These are phyloP conservation scores for Eremochloa ophiuroides DNA, from an alignment of 176 grass and related monocot species.

Conservation along the genomic window DNA sequence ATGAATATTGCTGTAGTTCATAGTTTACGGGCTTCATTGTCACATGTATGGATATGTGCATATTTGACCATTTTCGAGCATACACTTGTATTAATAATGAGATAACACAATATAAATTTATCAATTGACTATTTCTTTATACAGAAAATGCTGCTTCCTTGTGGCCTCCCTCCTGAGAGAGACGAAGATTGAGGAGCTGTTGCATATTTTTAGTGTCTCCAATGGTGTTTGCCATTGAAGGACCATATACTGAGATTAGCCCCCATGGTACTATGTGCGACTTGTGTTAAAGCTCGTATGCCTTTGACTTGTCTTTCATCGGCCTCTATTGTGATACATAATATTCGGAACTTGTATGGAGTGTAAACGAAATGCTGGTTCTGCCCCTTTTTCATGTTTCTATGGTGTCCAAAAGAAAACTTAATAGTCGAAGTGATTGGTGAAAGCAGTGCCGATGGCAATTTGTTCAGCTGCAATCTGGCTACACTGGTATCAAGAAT, in stretches of 20 bases:
- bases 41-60: too few relatives aligned
- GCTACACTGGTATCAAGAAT: too few relatives aligned
- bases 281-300: background rate
- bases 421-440: too few relatives aligned
- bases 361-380: too few relatives aligned
- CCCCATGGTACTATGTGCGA: background rate
- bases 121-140: slow-evolving; percentile 3
- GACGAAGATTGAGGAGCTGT: slow-evolving; percentile 57
- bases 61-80: background rate
- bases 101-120: background rate
- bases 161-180: slow-evolving; percentile 62
- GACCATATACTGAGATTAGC: background rate
- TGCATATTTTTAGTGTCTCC: background rate
- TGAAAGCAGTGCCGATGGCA: too few relatives aligned
- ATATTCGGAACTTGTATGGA: background rate
- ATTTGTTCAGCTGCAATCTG: too few relatives aligned
- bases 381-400: too few relatives aligned
- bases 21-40: too few relatives aligned
- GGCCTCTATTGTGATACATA: background rate
- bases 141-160: slow-evolving; percentile 89
- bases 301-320: background rate
- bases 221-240: background rate
- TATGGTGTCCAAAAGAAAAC: too few relatives aligned
- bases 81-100: background rate
- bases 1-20: background rate